A percentile compares a stretch with the other conserved stretches of the same genome.
phyloP scores from a whole-genome alignment of 2,329 filamentous ascomycete genomes.

The Arachnopeziza araneosa region DNA sequence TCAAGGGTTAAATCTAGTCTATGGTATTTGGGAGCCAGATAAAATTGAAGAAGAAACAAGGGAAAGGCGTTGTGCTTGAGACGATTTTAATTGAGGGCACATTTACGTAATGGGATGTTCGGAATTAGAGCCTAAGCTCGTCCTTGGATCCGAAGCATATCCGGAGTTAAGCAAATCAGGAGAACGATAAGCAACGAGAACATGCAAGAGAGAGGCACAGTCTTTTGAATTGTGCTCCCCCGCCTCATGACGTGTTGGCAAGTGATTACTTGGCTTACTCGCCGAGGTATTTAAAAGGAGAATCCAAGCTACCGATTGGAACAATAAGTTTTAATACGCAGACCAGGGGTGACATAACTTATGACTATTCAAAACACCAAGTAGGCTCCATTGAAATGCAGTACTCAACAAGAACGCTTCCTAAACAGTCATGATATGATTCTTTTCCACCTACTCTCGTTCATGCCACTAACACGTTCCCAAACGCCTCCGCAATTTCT shows the following conservation, averaged over 20 bases:
- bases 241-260: neutral
- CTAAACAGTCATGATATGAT: neutral
- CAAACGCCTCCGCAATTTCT: conserved; percentile 30
- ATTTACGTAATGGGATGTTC: neutral
- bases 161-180: neutral
- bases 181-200: neutral
- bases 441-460: neutral
- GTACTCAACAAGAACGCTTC: neutral
- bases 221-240: too few species aligned
- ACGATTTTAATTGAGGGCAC: neutral
- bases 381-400: conserved; percentile 1
- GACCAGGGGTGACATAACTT: too few species aligned
- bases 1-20: neutral
- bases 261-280: neutral
- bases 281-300: neutral
- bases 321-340: neutral
- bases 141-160: neutral
- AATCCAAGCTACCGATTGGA: neutral
- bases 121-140: neutral
- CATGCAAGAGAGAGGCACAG: neutral
- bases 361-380: neutral
- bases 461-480: conserved; percentile 26
- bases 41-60: neutral
- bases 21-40: neutral
- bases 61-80: neutral